A percentile compares a stretch with the other conserved stretches of the same genome.
Evolutionary conservation across 768 basidiomycete genomes (phyloP).

Genomic region (Psilocybe cubensis): DNA sequence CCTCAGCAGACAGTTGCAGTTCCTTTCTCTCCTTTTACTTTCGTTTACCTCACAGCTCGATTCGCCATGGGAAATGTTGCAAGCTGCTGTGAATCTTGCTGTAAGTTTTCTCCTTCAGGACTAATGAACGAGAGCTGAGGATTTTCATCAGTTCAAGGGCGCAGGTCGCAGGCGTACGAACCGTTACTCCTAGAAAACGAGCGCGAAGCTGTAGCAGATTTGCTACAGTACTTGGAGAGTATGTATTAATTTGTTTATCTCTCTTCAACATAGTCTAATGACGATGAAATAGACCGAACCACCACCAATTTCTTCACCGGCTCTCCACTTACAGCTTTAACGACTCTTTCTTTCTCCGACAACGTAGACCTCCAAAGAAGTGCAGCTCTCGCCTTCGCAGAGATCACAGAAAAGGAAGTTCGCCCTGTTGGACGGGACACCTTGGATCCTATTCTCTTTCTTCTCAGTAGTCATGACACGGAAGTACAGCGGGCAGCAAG

Average conservation of each 20-base stretch:
- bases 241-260: constrained; percentile 9
- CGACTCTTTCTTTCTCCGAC: constrained; percentile 97
- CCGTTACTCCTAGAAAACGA: constrained; percentile 90
- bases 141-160: constrained; percentile 64
- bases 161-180: constrained; percentile 86
- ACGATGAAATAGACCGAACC: constrained; percentile 75
- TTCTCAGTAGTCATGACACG: constrained; percentile 96
- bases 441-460: constrained; percentile 96
- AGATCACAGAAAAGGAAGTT: constrained; percentile 99
- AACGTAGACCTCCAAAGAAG: constrained; percentile 99
- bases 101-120: constrained; percentile 45
- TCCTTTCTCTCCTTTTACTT: constrained; percentile 12
- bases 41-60: constrained; percentile 5
- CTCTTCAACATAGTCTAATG: constrained; percentile 2
- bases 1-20: constrained; percentile 7
- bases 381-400: constrained; percentile 97
- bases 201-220: constrained; percentile 96
- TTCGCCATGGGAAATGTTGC: constrained; percentile 68
- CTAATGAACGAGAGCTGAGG: constrained; percentile 22
- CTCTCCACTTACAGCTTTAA: constrained; percentile 88
- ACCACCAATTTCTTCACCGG: constrained; percentile 99
- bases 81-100: constrained; percentile 86
- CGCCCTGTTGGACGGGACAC: constrained; percentile 96
- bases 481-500: constrained; percentile 99
- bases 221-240: constrained; percentile 98